phyloP scores from a whole-genome alignment of 768 basidiomycete species.

The Naganishia onofrii region DNA sequence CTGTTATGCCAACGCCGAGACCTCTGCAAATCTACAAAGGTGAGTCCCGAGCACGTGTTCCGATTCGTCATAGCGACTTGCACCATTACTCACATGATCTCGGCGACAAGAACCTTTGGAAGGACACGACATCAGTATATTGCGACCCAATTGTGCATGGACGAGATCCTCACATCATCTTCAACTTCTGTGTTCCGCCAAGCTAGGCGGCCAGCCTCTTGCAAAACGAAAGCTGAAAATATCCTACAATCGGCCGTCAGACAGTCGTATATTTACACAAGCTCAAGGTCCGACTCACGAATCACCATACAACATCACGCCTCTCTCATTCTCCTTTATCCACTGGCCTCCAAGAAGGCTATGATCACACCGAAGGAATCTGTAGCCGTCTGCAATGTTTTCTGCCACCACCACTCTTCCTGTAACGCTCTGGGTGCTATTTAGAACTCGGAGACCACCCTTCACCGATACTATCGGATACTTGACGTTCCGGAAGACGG shows the following conservation, averaged over 20 bases:
- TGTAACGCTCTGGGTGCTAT: constrained; percentile 56
- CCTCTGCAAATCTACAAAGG: constrained; percentile 66
- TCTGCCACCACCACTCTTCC: constrained; percentile 83
- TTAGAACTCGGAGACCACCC: constrained; percentile 42
- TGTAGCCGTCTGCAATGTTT: constrained; percentile 47
- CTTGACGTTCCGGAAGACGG: constrained; percentile 1
- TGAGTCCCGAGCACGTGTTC: too few relatives aligned
- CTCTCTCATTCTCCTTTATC: constrained; percentile 59
- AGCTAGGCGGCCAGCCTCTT: constrained; percentile 76
- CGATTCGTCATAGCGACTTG: too few relatives aligned
- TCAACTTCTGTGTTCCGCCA: constrained; percentile 42
- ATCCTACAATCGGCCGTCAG: constrained; percentile 57
- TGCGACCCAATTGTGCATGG: too few relatives aligned
- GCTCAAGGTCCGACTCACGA: too few relatives aligned
- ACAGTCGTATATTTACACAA: too few relatives aligned
- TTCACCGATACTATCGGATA: constrained; percentile 14
- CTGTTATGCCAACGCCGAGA: constrained; percentile 78
- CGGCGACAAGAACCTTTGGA: constrained; percentile 49
- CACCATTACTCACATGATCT: constrained; percentile 63
- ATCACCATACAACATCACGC: constrained; percentile 58
- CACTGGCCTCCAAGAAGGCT: constrained; percentile 70
- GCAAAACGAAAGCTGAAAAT: constrained; percentile 77
- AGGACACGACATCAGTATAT: background rate
- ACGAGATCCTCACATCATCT: background rate
- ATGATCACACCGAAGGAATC: constrained; percentile 60